Percentiles rank a stretch among this genome's conserved stretches.
phyloP scores from a whole-genome alignment of 78 protist species.

The Polysphondylium violaceum region DNA sequence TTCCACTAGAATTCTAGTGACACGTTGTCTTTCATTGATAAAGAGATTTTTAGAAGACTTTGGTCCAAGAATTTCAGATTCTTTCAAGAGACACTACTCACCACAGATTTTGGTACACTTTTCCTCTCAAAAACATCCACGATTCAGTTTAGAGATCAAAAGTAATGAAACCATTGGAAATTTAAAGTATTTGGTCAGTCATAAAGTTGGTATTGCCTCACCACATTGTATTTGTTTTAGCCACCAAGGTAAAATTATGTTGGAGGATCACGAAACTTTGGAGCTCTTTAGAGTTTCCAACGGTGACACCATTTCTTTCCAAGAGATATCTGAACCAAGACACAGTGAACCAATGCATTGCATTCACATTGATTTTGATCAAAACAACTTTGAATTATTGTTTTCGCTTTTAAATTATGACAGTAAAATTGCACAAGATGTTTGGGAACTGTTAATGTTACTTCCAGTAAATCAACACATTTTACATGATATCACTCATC shows the following conservation, averaged over 20 bases:
- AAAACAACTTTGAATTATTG: conserved; percentile 29
- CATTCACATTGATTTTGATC: conserved; percentile 35
- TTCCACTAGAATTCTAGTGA: background rate
- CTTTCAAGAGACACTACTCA: conserved; percentile 27
- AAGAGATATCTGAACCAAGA: conserved; percentile 33
- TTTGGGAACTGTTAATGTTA: conserved; percentile 77
- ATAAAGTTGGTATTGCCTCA: background rate
- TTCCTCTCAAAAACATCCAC: background rate
- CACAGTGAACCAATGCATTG: too few species aligned
- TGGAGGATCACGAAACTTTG: conserved; percentile 20
- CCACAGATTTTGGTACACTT: conserved; percentile 37
- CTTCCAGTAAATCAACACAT: conserved; percentile 62
- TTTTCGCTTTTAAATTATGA: conserved; percentile 39
- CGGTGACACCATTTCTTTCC: conserved; percentile 32
- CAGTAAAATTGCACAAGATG: conserved; percentile 59
- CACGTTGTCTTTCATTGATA: conserved; percentile 27
- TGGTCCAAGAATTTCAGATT: conserved; percentile 33
- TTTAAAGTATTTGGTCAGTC: background rate
- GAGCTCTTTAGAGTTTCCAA: conserved; percentile 40
- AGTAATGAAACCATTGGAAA: conserved; percentile 41
- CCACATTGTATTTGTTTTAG: conserved; percentile 3
- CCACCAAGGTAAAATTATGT: background rate
- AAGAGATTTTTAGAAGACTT: conserved; percentile 33
- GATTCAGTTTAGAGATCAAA: conserved; percentile 17
- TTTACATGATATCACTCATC: conserved; percentile 6